phyloP scores from a whole-genome alignment of 2,329 filamentous ascomycete genomes.

The Nothophoma quercina region DNA sequence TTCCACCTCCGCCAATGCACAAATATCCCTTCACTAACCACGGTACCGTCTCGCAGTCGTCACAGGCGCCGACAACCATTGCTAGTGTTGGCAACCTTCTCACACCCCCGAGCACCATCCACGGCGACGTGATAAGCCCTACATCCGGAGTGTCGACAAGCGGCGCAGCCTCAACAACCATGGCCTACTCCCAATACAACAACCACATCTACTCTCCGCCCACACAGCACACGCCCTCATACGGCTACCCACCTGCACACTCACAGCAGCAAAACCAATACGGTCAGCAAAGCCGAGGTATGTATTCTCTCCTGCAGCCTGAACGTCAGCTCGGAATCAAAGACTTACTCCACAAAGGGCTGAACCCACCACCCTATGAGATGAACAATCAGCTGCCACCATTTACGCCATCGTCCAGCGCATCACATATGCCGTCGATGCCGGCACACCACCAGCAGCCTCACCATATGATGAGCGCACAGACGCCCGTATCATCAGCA shows the following conservation, averaged over 20 bases:
- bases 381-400: constrained; percentile 65
- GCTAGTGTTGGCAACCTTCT: constrained; percentile 68
- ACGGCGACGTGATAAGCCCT: constrained; percentile 68
- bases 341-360: constrained; percentile 68
- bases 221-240: constrained; percentile 65
- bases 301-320: constrained; percentile 64
- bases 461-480: constrained; percentile 58
- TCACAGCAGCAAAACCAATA: constrained; percentile 46
- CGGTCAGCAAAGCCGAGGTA: constrained; percentile 46
- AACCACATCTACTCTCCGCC: constrained; percentile 67
- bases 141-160: constrained; percentile 68
- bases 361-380: constrained; percentile 74
- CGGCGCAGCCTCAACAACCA: constrained; percentile 64
- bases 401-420: constrained; percentile 65
- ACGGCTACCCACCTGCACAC: constrained; percentile 56
- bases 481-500: constrained; percentile 49
- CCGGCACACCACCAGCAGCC: constrained; percentile 52
- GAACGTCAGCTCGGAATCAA: constrained; percentile 61
- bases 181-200: constrained; percentile 64
- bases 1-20: constrained; percentile 66
- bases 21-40: constrained; percentile 59
- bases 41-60: constrained; percentile 53
- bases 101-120: constrained; percentile 67
- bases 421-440: constrained; percentile 56
- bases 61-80: constrained; percentile 55